Conservation (phyloP, 306 rosid species). For the Purshia tridentata region DNA sequence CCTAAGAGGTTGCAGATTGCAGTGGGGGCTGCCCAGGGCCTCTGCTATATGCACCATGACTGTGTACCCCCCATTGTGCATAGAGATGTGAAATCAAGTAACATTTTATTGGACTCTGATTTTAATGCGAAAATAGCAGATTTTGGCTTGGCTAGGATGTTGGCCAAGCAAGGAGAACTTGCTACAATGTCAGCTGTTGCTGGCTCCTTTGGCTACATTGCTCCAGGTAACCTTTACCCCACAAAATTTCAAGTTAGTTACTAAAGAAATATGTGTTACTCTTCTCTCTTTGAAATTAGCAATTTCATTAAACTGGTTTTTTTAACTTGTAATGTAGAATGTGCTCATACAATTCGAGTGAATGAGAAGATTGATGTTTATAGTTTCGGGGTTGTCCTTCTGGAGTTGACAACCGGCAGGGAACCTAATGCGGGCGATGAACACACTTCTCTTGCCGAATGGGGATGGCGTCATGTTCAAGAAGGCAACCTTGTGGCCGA, state of each 20-base stretch:
- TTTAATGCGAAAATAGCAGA: constrained; percentile 83
- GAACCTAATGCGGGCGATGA: constrained; percentile 62
- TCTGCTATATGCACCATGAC: constrained; percentile 84
- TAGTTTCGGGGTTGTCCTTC: constrained; percentile 72
- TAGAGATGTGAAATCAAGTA: constrained; percentile 76
- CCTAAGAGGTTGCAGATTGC: constrained; percentile 69
- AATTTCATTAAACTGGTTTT: background rate
- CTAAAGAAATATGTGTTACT: background rate
- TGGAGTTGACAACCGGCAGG: constrained; percentile 68
- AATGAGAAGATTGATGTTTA: constrained; percentile 78
- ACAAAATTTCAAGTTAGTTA: background rate
- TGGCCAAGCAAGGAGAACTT: constrained; percentile 64
- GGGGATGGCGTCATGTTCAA: constrained; percentile 54
- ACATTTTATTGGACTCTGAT: constrained; percentile 66
- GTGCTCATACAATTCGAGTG: constrained; percentile 51
- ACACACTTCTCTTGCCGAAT: constrained; percentile 61
- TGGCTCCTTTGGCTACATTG: constrained; percentile 93
- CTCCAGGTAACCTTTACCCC: constrained; percentile 62
- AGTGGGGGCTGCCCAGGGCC: constrained; percentile 69
- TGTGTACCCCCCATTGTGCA: constrained; percentile 67
- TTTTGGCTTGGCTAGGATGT: constrained; percentile 76
- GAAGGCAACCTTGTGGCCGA: constrained; percentile 40
- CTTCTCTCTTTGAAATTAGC: background rate
- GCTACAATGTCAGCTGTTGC: constrained; percentile 72
- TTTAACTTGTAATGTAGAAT: constrained; percentile 47